Base-by-base conservation (phyloP, 2,329 filamentous ascomycete genomes). In the Alternaria consortialis region DNA sequence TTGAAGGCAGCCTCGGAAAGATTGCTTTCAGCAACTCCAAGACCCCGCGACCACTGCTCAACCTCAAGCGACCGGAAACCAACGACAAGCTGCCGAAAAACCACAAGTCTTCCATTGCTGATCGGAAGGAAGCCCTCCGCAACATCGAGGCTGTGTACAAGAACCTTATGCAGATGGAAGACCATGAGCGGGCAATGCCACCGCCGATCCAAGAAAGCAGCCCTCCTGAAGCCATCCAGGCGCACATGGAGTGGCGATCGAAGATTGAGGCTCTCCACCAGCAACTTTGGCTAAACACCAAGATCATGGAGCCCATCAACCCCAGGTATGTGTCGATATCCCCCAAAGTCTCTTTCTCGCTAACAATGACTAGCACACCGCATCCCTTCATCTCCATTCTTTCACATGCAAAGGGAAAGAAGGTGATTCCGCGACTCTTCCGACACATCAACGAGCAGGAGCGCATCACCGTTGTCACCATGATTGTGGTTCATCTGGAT, bases 21-120 rank as follows among this genome's bases (percentile, higher is more conserved):
- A 99, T 99, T 59, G 97, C 94, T 0, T 99, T 98, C 82, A 97
- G 94, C 84, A 99, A 99, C 74, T 93, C 95, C 48, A 99, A 98
- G 84, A 97, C 95, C 0, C 95, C 95, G 0, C 95, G 97, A 79
- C 93, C 94, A 15, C 84, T 98, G 58, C 88, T 99, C 51, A 99
- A 96, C 77, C 94, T 99, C 82, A 98, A 97, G 84, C 91, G 94
- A 32, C 85, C 88, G 20, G 94, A 97, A 52, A 89, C 84, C 66
- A 83, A 83, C 40, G 87, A 88, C 44, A 75, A 80, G 58, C 65
- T 68, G 17, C 65, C 65, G 1, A 80, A 81, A n/a, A 70, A 78
- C 46, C 78, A 80, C 31, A 82, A 83, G 60, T 78, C 81, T 1
- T 80, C 87, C n/a, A 88, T 87, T 37, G 80, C 86, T 4, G 91